Conservation (phyloP, 257 asterid species). For the Scutellaria minor region DNA sequence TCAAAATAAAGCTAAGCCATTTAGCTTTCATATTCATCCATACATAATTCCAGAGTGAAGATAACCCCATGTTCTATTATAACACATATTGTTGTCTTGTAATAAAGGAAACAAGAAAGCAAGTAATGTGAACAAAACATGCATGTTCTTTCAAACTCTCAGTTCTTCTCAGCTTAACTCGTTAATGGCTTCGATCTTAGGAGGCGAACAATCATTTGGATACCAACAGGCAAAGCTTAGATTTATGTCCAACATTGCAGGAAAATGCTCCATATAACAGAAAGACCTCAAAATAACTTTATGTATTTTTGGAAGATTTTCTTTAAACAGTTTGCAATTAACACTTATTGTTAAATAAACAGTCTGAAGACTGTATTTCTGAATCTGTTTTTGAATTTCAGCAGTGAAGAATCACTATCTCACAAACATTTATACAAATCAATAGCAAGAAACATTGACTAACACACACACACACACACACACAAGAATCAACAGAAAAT, state of each 20-base stretch:
- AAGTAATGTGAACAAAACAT: background rate
- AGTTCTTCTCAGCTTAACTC: background rate
- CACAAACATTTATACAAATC: background rate
- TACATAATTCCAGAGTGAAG: conserved; percentile 11
- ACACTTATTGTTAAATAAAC: no score
- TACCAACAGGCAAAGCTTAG: no score
- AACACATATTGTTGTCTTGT: background rate
- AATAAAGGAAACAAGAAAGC: background rate
- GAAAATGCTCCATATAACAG: background rate
- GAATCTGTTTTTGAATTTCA: background rate
- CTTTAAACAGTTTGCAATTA: background rate
- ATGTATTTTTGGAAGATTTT: no score
- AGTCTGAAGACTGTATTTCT: background rate
- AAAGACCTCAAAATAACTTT: no score
- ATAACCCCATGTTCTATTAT: conserved; percentile 1
- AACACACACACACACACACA: background rate
- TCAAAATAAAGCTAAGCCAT: conserved; percentile 34
- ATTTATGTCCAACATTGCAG: background rate
- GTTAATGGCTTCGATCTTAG: conserved; percentile 12
- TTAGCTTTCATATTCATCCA: conserved; percentile 21
- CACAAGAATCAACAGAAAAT: background rate
- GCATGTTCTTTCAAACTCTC: background rate
- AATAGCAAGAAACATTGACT: no score
- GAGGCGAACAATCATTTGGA: no score
- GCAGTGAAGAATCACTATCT: background rate